Base-by-base conservation (phyloP, 345 rosid species). In the Moricandia arvensis region DNA sequence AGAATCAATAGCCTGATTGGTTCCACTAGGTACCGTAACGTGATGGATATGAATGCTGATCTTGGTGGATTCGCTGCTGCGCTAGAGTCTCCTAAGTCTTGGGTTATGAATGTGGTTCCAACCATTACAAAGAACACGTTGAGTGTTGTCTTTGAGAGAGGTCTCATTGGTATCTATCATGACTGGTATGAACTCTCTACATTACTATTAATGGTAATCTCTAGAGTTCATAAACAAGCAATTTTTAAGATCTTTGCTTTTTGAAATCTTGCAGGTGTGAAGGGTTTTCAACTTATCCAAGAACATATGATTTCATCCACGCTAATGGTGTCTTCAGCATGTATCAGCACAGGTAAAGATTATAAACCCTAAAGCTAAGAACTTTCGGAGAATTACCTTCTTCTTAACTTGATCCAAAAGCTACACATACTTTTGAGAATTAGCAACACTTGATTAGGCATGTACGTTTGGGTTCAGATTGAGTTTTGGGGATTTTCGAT, bases 251-350 rank as follows among this genome's bases (percentile, higher is more conserved):
- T 13, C 18, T 69, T 29, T 30, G 2, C 2, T 35, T 31, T 34
- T 35, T 41, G 12, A 58, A 68, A 61, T 67, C 58, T 74, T 69
- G 65, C 71, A 95, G 99, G 99, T 92, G 99, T 71, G 99, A 95
- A 86, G 99, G 97, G 15, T 95, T 95, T 85, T 95, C 99, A 45
- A 92, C 98, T 27, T 95, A 95, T 80, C 99, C 99, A 3, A 95
- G 99, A 82, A 89, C 98, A 43, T 92, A 90, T 29, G 99, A 95
- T 70, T 76, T 95, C 57, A 92, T 95, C 72, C 99, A 95, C 27
- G 97, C 99, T 13, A 86, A 38, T 75, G 90, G 93, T 66, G 66
- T 95, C 51, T 90, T 92, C 66, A 85, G 94, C 86, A 67, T 92
- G 87, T 92, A 92, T 76, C 80, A 89, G 71, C 81, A 88, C 80